Percentiles rank a stretch among this genome's conserved stretches.
Evolutionary conservation across 2,329 filamentous ascomycete species (phyloP).

Genomic region (Ophiostoma sp.): DNA sequence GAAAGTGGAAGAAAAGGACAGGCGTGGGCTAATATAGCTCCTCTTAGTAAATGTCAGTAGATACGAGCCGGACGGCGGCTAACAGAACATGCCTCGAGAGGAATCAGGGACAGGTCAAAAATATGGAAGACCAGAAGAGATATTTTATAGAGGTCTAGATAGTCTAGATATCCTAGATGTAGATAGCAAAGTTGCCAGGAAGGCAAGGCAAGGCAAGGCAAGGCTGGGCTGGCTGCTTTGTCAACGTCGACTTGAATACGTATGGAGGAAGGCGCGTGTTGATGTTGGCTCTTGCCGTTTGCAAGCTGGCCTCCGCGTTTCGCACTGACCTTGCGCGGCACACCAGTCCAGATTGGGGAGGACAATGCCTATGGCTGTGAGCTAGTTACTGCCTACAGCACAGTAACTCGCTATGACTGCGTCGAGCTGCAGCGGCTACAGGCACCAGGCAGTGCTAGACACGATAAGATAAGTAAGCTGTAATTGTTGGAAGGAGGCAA

Average conservation of each 20-base stretch:
- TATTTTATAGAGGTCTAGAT: neutral
- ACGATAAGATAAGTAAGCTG: neutral
- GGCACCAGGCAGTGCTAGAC: neutral
- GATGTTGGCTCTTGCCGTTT: neutral
- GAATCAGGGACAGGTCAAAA: too few relatives aligned
- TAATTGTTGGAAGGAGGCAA: neutral
- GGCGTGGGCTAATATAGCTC: constrained; percentile 9
- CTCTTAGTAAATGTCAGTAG: neutral
- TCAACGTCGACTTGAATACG: neutral
- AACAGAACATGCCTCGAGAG: too few relatives aligned
- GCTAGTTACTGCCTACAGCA: neutral
- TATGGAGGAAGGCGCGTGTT: neutral
- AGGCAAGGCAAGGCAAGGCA: neutral
- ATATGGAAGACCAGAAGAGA: too few relatives aligned
- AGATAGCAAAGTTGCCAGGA: neutral
- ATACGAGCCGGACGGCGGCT: neutral
- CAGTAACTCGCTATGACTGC: neutral
- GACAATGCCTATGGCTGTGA: neutral
- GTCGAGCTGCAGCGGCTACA: neutral
- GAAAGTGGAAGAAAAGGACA: neutral
- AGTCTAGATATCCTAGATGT: neutral
- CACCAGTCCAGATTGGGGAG: constrained; percentile 1
- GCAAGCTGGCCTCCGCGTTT: constrained; percentile 13
- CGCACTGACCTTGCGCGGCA: neutral
- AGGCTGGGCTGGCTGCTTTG: neutral